phyloP scores from a whole-genome alignment of 305 asterid species.

The Ruellia speciosa region DNA sequence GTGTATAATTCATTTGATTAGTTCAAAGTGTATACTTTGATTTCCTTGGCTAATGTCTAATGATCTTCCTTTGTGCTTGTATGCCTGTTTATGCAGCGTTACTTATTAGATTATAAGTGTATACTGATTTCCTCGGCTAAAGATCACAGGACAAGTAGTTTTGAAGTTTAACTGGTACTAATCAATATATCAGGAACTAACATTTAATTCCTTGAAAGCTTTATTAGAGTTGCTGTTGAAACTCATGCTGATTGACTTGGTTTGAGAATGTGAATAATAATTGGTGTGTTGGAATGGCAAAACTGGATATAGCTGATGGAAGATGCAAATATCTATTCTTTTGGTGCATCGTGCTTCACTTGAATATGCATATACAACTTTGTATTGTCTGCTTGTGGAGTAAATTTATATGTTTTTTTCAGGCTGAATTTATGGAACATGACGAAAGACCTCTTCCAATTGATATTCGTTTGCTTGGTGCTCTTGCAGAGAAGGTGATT shows the following conservation, averaged over 20 bases:
- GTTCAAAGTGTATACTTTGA: too few relatives aligned
- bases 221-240: too few relatives aligned
- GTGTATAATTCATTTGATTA: too few relatives aligned
- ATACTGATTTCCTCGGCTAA: too few relatives aligned
- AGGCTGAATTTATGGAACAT: conserved; percentile 99
- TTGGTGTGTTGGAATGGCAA: background rate
- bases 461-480: conserved; percentile 93
- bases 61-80: too few relatives aligned
- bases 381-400: conserved; percentile 21
- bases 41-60: too few relatives aligned
- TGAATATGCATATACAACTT: conserved; percentile 9
- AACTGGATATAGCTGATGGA: background rate
- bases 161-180: too few relatives aligned
- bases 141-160: too few relatives aligned
- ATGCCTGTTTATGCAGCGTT: too few relatives aligned
- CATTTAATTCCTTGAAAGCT: too few relatives aligned
- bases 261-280: background rate
- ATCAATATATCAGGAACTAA: too few relatives aligned
- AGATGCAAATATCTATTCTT: background rate
- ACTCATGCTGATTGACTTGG: conserved; percentile 6
- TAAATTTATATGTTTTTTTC: conserved; percentile 27
- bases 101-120: too few relatives aligned
- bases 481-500: conserved; percentile 91
- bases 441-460: conserved; percentile 96
- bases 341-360: background rate